Evolutionary conservation across 164 flowering plant species (phyloP).

Genomic region (Pachysandra terminalis): DNA sequence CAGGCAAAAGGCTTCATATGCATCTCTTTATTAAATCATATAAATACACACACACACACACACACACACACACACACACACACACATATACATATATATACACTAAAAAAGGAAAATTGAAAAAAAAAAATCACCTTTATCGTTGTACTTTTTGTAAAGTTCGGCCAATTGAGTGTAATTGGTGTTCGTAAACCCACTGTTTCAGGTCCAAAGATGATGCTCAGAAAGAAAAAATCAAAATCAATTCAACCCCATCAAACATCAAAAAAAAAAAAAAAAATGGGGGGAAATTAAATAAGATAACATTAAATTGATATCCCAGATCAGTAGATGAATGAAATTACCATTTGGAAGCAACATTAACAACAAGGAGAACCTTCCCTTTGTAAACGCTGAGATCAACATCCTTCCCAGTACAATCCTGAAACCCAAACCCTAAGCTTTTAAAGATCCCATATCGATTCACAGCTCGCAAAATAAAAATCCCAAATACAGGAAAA

Average conservation of each 20-base stretch:
- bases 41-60: too few relatives aligned
- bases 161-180: conserved; percentile 81
- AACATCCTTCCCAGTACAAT: conserved; percentile 60
- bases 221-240: not conserved
- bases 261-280: not conserved
- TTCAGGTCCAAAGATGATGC: conserved; percentile 9
- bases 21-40: too few relatives aligned
- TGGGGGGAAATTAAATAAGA: not conserved
- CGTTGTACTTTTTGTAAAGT: conserved; percentile 68
- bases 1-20: not conserved
- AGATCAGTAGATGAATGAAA: not conserved
- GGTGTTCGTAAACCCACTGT: conserved; percentile 65
- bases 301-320: not conserved
- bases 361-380: conserved; percentile 77
- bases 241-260: conserved; percentile 1
- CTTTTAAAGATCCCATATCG: not conserved
- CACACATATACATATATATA: too few relatives aligned
- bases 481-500: not conserved
- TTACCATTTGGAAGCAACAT: conserved; percentile 94
- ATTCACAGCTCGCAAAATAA: not conserved
- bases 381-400: conserved; percentile 65
- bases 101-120: not conserved
- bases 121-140: conserved; percentile 39
- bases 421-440: conserved; percentile 34
- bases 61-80: too few relatives aligned